These are phyloP conservation scores for Fusarium sp. DNA, from an alignment of 2,329 filamentous ascomycete species.

Conservation along the genomic window DNA sequence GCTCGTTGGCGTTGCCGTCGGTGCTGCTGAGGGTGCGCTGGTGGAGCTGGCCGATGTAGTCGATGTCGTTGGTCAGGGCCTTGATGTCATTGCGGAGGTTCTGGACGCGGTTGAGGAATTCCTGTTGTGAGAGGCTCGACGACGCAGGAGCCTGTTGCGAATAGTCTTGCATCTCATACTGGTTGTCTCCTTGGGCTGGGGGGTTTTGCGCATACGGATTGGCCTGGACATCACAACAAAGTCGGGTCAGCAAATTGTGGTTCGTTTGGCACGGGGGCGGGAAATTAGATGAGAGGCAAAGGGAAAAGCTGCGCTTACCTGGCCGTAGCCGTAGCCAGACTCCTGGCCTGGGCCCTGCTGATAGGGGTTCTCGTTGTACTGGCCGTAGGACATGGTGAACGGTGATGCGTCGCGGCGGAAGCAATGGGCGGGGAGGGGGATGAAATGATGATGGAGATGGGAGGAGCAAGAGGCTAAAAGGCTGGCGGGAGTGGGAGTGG, in stretches of 20 bases:
- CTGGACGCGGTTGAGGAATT: slow-evolving; percentile 79
- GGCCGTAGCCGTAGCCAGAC: slow-evolving; percentile 61
- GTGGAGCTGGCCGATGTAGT: slow-evolving; percentile 78
- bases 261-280: slow-evolving; percentile 16
- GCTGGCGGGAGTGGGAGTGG: slow-evolving; percentile 20
- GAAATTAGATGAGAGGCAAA: slow-evolving; percentile 11
- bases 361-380: slow-evolving; percentile 78
- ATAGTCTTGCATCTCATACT: slow-evolving; percentile 72
- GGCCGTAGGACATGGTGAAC: slow-evolving; percentile 72
- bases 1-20: slow-evolving; percentile 68
- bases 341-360: slow-evolving; percentile 66
- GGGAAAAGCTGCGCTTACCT: slow-evolving; percentile 54
- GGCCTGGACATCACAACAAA: slow-evolving; percentile 32
- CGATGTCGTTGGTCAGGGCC: slow-evolving; percentile 76
- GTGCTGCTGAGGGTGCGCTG: slow-evolving; percentile 79
- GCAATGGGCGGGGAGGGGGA: slow-evolving; percentile 39
- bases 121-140: slow-evolving; percentile 70
- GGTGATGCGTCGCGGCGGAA: slow-evolving; percentile 34
- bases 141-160: slow-evolving; percentile 52
- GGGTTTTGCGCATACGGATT: slow-evolving; percentile 52
- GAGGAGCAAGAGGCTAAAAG: slow-evolving; percentile 38
- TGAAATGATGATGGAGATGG: slow-evolving; percentile 33
- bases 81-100: slow-evolving; percentile 78
- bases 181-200: slow-evolving; percentile 54
- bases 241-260: slow-evolving; percentile 35